Evolutionary conservation across 73 alveolate genomes (phyloP).

Genomic region (Paramecium caudatum): DNA sequence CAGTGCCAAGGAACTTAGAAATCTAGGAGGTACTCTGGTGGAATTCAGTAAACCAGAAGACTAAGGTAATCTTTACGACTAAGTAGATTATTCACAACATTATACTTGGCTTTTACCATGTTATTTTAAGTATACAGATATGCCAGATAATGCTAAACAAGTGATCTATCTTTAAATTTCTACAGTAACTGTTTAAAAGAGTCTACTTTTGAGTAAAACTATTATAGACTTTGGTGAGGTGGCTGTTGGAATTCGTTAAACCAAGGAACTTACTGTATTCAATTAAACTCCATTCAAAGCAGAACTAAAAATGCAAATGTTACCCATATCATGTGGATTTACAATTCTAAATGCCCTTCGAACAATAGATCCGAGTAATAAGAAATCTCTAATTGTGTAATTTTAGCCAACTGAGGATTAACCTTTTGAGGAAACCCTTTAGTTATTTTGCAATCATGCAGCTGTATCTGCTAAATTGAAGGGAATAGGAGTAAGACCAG

Average conservation of each 20-base stretch:
- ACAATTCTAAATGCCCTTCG: slow-evolving; percentile 94
- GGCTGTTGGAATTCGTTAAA: slow-evolving; percentile 94
- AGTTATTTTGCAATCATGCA: slow-evolving; percentile 88
- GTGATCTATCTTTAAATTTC: slow-evolving; percentile 85
- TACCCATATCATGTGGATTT: slow-evolving; percentile 95
- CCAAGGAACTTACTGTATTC: slow-evolving; percentile 86
- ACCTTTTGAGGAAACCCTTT: slow-evolving; percentile 93
- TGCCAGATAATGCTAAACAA: slow-evolving; percentile 74
- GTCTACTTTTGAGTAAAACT: slow-evolving; percentile 90
- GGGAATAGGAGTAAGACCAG: slow-evolving; percentile 98
- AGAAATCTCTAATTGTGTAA: slow-evolving; percentile 90
- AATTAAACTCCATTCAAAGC: slow-evolving; percentile 90
- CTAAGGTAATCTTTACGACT: not conserved
- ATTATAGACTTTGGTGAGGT: slow-evolving; percentile 96
- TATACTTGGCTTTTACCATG: slow-evolving; percentile 96
- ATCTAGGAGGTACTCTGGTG: slow-evolving; percentile 87
- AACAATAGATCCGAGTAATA: slow-evolving; percentile 92
- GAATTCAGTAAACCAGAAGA: slow-evolving; percentile 79
- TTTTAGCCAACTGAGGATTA: slow-evolving; percentile 93
- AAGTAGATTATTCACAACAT: slow-evolving; percentile 86
- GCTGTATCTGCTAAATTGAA: slow-evolving; percentile 89
- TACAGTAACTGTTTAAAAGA: slow-evolving; percentile 89
- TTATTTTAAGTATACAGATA: slow-evolving; percentile 82
- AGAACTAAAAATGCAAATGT: slow-evolving; percentile 89
- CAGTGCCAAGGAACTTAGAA: slow-evolving; percentile 84